Evolutionary conservation across 2,329 filamentous ascomycete species (phyloP).

Genomic region (Rugonectria rugulosa): DNA sequence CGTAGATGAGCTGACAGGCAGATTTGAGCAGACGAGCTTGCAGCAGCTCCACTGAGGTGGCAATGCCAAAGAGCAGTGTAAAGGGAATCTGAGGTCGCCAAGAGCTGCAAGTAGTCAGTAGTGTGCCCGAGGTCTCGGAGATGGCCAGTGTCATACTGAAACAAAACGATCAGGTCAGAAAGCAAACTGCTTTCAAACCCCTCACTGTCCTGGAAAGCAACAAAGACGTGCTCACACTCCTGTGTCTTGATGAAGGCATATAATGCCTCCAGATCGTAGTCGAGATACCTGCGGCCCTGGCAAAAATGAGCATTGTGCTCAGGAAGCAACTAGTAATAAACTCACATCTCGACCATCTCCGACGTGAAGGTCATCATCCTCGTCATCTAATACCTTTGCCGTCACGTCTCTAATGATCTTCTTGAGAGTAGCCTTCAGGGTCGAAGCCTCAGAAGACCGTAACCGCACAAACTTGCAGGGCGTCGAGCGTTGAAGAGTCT

Average conservation of each 20-base stretch:
- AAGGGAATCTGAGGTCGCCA: slow-evolving; percentile 83
- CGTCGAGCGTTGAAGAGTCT: slow-evolving; percentile 56
- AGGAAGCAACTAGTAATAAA: not conserved
- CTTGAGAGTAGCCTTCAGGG: slow-evolving; percentile 76
- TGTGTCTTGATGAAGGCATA: slow-evolving; percentile 64
- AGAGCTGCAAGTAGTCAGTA: slow-evolving; percentile 49
- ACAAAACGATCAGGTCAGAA: slow-evolving; percentile 72
- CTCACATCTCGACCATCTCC: slow-evolving; percentile 56
- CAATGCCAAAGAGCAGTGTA: slow-evolving; percentile 78
- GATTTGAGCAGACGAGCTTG: slow-evolving; percentile 76
- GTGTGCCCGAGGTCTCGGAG: not conserved
- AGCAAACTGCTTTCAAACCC: slow-evolving; percentile 79
- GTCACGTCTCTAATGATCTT: slow-evolving; percentile 75
- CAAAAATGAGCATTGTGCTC: slow-evolving; percentile 25
- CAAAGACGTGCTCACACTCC: slow-evolving; percentile 65
- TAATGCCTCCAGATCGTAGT: slow-evolving; percentile 80
- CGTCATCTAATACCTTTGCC: slow-evolving; percentile 55
- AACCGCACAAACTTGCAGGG: slow-evolving; percentile 69
- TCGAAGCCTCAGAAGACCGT: slow-evolving; percentile 74
- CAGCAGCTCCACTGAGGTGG: slow-evolving; percentile 82
- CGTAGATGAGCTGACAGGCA: slow-evolving; percentile 71
- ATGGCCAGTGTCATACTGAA: slow-evolving; percentile 61
- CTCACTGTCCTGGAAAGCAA: slow-evolving; percentile 83
- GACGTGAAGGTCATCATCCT: slow-evolving; percentile 63
- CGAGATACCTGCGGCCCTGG: slow-evolving; percentile 71